Conservation (phyloP, 2,329 filamentous ascomycete species). For the Penicillium palitans region DNA sequence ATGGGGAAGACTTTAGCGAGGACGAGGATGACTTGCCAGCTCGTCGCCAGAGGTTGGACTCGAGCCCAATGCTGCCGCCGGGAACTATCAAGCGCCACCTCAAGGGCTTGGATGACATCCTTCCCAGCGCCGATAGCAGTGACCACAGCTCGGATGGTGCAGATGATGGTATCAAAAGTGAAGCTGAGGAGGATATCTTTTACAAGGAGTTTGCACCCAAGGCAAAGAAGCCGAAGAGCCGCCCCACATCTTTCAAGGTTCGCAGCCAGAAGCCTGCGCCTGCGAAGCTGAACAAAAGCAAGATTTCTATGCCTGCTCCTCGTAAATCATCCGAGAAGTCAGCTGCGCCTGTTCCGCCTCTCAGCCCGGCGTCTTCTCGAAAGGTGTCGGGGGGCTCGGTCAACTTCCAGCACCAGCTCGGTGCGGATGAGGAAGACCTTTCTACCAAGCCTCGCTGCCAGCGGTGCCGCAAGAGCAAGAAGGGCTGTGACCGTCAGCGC, state of each 20-base stretch:
- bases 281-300: slow-evolving; percentile 36
- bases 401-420: slow-evolving; percentile 62
- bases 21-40: slow-evolving; percentile 58
- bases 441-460: slow-evolving; percentile 97
- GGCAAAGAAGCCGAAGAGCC: slow-evolving; percentile 56
- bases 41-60: slow-evolving; percentile 44
- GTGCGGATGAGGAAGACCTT: slow-evolving; percentile 79
- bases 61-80: slow-evolving; percentile 48
- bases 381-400: slow-evolving; percentile 58
- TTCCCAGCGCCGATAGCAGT: slow-evolving; percentile 58
- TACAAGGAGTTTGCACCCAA: slow-evolving; percentile 45
- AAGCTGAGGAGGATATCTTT: slow-evolving; percentile 48
- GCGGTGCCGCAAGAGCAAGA: slow-evolving; percentile 98
- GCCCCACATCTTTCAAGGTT: slow-evolving; percentile 38
- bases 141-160: slow-evolving; percentile 64
- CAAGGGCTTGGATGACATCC: slow-evolving; percentile 53
- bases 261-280: slow-evolving; percentile 32
- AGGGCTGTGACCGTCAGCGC: slow-evolving; percentile 94
- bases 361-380: slow-evolving; percentile 53
- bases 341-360: slow-evolving; percentile 21
- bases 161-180: slow-evolving; percentile 56
- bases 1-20: slow-evolving; percentile 65
- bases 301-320: slow-evolving; percentile 35
- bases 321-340: slow-evolving; percentile 43
- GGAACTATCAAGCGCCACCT: slow-evolving; percentile 48